Percentiles rank a stretch among this genome's conserved stretches.
phyloP scores from a whole-genome alignment of 2,329 filamentous ascomycete species.

The Penicillium sumatraense region DNA sequence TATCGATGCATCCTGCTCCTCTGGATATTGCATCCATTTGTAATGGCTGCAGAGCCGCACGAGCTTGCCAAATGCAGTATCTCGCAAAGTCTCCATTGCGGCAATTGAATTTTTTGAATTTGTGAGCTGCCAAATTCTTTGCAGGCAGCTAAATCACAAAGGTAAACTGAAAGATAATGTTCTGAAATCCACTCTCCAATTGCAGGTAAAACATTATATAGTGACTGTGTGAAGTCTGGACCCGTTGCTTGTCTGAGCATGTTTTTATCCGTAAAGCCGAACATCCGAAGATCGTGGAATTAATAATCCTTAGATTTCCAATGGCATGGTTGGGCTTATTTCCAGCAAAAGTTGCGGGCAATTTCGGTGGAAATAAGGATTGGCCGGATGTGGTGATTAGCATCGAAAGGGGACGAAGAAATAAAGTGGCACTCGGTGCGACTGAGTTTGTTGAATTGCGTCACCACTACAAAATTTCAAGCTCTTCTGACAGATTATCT shows the following conservation, averaged over 20 bases:
- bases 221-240: not conserved
- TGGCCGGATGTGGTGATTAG: not conserved
- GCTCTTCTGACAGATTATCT: too few species aligned
- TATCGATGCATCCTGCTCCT: slow-evolving; percentile 16
- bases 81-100: slow-evolving; percentile 22
- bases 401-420: not conserved
- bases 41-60: slow-evolving; percentile 18
- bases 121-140: not conserved
- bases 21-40: slow-evolving; percentile 21
- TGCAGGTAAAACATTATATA: not conserved
- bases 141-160: too few species aligned
- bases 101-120: not conserved
- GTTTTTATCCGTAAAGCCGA: not conserved
- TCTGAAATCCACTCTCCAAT: not conserved
- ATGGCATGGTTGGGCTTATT: too few species aligned
- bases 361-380: not conserved
- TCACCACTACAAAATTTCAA: not conserved
- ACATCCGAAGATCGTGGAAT: not conserved
- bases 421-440: not conserved
- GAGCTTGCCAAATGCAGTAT: slow-evolving; percentile 29
- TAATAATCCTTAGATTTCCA: too few species aligned
- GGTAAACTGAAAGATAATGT: too few species aligned
- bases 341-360: not conserved
- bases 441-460: not conserved
- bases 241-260: too few species aligned